Conservation (phyloP, 352 stramenopile species). For the Pythium diclinum region DNA sequence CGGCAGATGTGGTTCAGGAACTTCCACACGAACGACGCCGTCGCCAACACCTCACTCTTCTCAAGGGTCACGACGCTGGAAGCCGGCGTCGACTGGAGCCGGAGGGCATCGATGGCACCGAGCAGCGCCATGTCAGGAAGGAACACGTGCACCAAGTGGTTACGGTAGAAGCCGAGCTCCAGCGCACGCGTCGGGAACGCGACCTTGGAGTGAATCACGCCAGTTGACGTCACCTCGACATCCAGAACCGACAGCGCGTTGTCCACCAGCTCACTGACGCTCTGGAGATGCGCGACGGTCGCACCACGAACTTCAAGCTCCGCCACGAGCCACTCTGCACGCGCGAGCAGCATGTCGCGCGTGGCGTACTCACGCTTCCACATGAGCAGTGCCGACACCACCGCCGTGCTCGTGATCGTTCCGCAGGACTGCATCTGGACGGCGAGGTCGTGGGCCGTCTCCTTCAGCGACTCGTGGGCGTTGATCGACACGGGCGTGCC, state of each 20-base stretch:
- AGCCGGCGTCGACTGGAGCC: slow-evolving; percentile 13
- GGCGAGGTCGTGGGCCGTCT: slow-evolving; percentile 48
- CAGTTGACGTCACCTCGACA: slow-evolving; percentile 35
- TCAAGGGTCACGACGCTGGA: slow-evolving; percentile 27
- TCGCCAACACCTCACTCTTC: slow-evolving; percentile 31
- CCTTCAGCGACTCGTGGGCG: slow-evolving; percentile 40
- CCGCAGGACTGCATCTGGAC: slow-evolving; percentile 72
- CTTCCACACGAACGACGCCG: slow-evolving; percentile 50
- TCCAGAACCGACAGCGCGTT: slow-evolving; percentile 66
- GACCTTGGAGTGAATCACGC: slow-evolving; percentile 51
- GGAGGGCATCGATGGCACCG: slow-evolving; percentile 48
- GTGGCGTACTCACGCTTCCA: slow-evolving; percentile 68
- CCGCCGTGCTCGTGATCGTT: slow-evolving; percentile 70
- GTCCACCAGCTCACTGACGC: slow-evolving; percentile 39
- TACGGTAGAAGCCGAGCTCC: slow-evolving; percentile 82
- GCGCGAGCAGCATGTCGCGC: slow-evolving; percentile 49
- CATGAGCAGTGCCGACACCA: slow-evolving; percentile 76
- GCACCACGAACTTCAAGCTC: slow-evolving; percentile 44
- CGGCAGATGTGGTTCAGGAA: slow-evolving; percentile 70
- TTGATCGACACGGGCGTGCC: slow-evolving; percentile 64
- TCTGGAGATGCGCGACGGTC: slow-evolving; percentile 58
- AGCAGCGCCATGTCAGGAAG: slow-evolving; percentile 69
- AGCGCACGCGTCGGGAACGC: slow-evolving; percentile 63
- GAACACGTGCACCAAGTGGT: slow-evolving; percentile 82
- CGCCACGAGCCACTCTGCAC: slow-evolving; percentile 55